Base-by-base conservation (phyloP, 176 grass and related monocot species). In the Triticum turgidum region DNA sequence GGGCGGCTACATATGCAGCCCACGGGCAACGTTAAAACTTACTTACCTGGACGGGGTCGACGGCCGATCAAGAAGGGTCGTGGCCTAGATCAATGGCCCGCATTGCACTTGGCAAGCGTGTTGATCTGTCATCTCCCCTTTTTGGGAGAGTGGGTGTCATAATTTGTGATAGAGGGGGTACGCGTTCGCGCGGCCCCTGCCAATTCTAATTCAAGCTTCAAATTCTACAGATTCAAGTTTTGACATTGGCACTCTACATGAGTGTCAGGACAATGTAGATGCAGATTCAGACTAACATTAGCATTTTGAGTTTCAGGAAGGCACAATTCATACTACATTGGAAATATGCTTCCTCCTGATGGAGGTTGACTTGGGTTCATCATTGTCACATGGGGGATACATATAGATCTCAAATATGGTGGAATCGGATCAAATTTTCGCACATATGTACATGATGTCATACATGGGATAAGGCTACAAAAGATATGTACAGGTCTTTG, bases 131-230 rank as follows among this genome's bases (percentile, higher is more conserved):
- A 69, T 85, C 88, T 89, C 80, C 84, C 18, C 33, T 80, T 62
- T 59, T 21, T 54, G 82, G 79, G 72, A 88, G 90, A 86, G 18
- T 88, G 78, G 78, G 68, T 78, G 72, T 88, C 41, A 12, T 82
- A 92, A 92, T 89, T 80, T 89, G 24, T 92, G 71, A 0, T 0
- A 86, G 86, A 67, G 70, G 86, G 13, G 90, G 90, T 80, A 89
- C 56, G 78, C 77, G 77, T 85, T 38, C 49, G 86, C 62, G 82
- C 62, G 77, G 41, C 85, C 88, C 32, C 15, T 54, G 1, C 15
- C 51, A 54, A 54, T 6, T 54, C 51, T 0, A 18, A 6, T 18
- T 18, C 1, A 54, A 54, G 18, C 5, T 54, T 51, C 1, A 51
- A 51, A 14, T 51, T 51, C 47, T 14, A 4, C 47, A 5, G 13